Base-by-base conservation (phyloP, 2,329 filamentous ascomycete genomes). In the Aspergillus sp. region DNA sequence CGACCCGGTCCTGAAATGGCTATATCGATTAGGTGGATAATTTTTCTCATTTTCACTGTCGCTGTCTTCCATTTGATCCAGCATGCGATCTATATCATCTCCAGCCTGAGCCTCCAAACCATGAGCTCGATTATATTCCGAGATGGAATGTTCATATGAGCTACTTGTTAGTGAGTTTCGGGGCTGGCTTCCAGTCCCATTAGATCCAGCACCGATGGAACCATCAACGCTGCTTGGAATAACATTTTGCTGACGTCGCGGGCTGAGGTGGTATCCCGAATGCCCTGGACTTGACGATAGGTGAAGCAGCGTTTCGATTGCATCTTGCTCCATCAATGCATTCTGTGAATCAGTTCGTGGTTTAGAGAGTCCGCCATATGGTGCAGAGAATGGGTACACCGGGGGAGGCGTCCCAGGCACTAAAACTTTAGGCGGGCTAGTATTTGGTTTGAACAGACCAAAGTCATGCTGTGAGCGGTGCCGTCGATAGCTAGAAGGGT, bases 241-340 rank as follows among this genome's bases (percentile, higher is more conserved):
- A 8, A 50, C 12, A 30, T 47, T 42, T 43, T 38, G 43, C 39
- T 53, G 44, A 32, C 48, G 48, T 39, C 61, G 62, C n/a, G 66
- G 65, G 40, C 57, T 61, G 7, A 67, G 59, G 35, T 66, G 66
- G 47, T 70, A 71, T 1, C 67, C 68, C 5, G 71, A 72, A 42
- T 73, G 71, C 29, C 67, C 70, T 1, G 72, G 72, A 42, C 72
- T 75, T 33, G 70, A 72, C 72, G 75, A 73, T 54, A 74, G 74
- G 7, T 74, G 54, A 7, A 75, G 53, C 0, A 75, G 53, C 0
- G 71, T 73, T 54, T 75, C 72, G n/a, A 75, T 72, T 8, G 72
- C 72, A 46, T 75, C 72, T 47, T 73, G 67, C 49, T 75, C 72
- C 68, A 73, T 73, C 1, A 66, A 62, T 11, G 68, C 67, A 40